Conservation (phyloP, 495 filamentous ascomycete genomes). For the Bacidia rubella region DNA sequence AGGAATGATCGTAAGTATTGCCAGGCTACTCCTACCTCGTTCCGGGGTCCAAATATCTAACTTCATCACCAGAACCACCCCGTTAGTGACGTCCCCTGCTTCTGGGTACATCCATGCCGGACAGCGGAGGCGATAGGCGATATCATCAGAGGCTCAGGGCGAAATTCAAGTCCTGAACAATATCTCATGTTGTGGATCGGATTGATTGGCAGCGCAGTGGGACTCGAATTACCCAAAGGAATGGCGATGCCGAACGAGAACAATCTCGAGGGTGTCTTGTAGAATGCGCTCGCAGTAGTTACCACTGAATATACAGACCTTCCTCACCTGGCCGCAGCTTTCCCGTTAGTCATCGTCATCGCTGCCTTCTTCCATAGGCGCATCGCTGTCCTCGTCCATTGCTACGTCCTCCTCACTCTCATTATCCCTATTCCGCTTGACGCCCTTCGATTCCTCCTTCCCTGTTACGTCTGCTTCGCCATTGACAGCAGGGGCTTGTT, state of each 20-base stretch:
- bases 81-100: conserved; percentile 53
- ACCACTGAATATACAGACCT: background rate
- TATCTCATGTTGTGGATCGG: conserved; percentile 78
- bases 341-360: conserved; percentile 28
- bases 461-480: conserved; percentile 24
- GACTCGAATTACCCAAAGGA: conserved; percentile 49
- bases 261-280: background rate
- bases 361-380: conserved; percentile 41
- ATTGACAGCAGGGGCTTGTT: conserved; percentile 30
- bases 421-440: conserved; percentile 60
- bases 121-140: conserved; percentile 61
- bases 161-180: conserved; percentile 40
- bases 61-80: conserved; percentile 54
- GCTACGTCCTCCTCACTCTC: conserved; percentile 55
- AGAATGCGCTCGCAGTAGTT: background rate
- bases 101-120: conserved; percentile 78
- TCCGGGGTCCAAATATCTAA: conserved; percentile 9
- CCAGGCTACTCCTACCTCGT: background rate
- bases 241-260: background rate
- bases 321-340: background rate
- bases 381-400: conserved; percentile 58
- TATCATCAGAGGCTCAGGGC: conserved; percentile 26
- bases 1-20: conserved; percentile 54
- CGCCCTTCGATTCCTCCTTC: conserved; percentile 24
- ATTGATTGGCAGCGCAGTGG: conserved; percentile 57